These are phyloP conservation scores for Alternaria burnsii DNA, from an alignment of 2,329 filamentous ascomycete species.

Conservation along the genomic window DNA sequence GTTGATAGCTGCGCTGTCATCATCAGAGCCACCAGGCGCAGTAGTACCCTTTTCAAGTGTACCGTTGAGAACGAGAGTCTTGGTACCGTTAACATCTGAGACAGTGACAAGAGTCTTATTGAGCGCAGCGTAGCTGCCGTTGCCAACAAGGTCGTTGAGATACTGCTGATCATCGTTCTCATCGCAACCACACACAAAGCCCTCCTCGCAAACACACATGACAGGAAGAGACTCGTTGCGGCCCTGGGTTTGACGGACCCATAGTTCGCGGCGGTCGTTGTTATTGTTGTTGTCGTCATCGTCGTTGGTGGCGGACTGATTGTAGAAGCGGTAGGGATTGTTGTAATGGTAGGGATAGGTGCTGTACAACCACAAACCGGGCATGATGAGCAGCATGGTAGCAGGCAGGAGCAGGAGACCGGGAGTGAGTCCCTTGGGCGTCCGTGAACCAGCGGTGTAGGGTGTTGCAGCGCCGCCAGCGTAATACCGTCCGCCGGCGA, in stretches of 20 bases:
- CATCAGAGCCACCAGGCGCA: constrained; percentile 49
- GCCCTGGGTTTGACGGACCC: constrained; percentile 30
- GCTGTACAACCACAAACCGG: constrained; percentile 70
- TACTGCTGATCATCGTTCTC: constrained; percentile 69
- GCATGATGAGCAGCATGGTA: constrained; percentile 65
- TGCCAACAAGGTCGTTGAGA: constrained; percentile 66
- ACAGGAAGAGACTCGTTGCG: constrained; percentile 68
- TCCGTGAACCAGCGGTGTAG: constrained; percentile 64
- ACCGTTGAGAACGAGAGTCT: constrained; percentile 76
- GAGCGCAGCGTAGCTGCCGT: constrained; percentile 63
- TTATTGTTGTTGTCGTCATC: constrained; percentile 55
- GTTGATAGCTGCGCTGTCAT: constrained; percentile 35
- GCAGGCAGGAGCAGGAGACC: constrained; percentile 57
- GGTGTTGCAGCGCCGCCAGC: constrained; percentile 67
- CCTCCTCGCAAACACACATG: constrained; percentile 67
- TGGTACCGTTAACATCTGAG: constrained; percentile 68
- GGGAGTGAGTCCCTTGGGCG: constrained; percentile 62
- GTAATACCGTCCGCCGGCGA: constrained; percentile 71
- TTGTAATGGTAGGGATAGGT: constrained; percentile 69
- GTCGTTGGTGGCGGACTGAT: constrained; percentile 52
- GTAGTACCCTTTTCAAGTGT: constrained; percentile 69
- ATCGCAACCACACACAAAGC: constrained; percentile 72
- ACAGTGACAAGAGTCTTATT: constrained; percentile 71
- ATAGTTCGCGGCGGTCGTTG: constrained; percentile 10
- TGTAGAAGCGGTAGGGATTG: constrained; percentile 64